A percentile compares a stretch with the other conserved stretches of the same genome.
Conservation (phyloP, 768 basidiomycete genomes). For the Auricularia cornea region DNA sequence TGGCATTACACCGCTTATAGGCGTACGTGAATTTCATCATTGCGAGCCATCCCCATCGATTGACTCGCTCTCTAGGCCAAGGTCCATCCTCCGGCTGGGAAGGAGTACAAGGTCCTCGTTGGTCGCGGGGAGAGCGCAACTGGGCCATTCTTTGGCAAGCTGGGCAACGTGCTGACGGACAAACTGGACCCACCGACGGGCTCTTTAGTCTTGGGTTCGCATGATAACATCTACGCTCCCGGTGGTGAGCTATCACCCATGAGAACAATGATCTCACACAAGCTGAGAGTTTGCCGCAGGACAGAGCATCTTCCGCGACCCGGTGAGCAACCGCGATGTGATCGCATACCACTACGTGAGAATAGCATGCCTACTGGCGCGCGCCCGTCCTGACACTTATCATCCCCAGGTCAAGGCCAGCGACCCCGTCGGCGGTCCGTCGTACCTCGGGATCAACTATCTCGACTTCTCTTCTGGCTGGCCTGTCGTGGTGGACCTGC, state of each 20-base stretch:
- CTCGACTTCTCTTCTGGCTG: not conserved
- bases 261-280: too few relatives aligned
- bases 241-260: too few relatives aligned
- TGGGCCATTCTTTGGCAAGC: conserved; percentile 13
- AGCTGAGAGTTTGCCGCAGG: too few relatives aligned
- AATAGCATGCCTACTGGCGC: too few relatives aligned
- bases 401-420: not conserved
- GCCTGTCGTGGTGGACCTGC: not conserved
- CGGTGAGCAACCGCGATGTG: not conserved
- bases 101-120: conserved; percentile 19
- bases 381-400: too few relatives aligned
- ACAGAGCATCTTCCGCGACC: conserved; percentile 1
- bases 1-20: conserved; percentile 12
- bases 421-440: not conserved
- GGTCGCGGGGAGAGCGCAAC: conserved; percentile 13
- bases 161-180: conserved; percentile 8
- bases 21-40: not conserved
- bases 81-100: conserved; percentile 10
- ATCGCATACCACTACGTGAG: conserved; percentile 4
- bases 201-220: conserved; percentile 20
- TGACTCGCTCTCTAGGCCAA: too few relatives aligned
- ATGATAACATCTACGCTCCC: conserved; percentile 22
- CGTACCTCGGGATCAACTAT: not conserved
- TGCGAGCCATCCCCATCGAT: too few relatives aligned
- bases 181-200: conserved; percentile 16